phyloP scores from a whole-genome alignment of 176 grass and related monocot genomes.

The Leersia perrieri region DNA sequence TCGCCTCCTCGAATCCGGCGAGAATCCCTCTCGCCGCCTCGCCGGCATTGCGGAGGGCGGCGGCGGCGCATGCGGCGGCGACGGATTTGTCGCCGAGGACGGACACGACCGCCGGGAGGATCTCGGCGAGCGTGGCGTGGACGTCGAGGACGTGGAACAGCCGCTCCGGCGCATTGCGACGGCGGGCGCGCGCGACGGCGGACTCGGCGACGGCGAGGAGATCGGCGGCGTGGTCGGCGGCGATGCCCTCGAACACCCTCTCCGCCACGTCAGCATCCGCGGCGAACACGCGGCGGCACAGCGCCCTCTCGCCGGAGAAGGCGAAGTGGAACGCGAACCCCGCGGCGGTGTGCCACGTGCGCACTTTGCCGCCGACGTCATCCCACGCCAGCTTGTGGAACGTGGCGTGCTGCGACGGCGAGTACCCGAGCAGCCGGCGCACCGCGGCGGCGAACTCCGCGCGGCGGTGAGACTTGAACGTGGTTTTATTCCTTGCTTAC shows the following conservation, averaged over 20 bases:
- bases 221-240: conserved; percentile 25
- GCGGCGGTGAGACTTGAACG: conserved; percentile 52
- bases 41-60: conserved; percentile 13
- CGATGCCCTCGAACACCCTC: conserved; percentile 47
- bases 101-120: conserved; percentile 37
- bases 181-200: conserved; percentile 32
- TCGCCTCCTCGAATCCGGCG: conserved; percentile 49
- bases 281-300: conserved; percentile 56
- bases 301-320: conserved; percentile 36
- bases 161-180: conserved; percentile 48
- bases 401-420: not conserved
- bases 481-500: not conserved
- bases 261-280: conserved; percentile 3
- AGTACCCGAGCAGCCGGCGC: conserved; percentile 46
- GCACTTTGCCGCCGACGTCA: conserved; percentile 41
- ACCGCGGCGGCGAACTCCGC: conserved; percentile 26
- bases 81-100: conserved; percentile 30
- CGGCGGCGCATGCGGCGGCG: not conserved
- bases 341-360: conserved; percentile 45
- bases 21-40: conserved; percentile 26
- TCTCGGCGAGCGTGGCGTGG: conserved; percentile 36
- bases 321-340: conserved; percentile 33
- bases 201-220: conserved; percentile 47
- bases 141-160: conserved; percentile 75
- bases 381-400: conserved; percentile 50